phyloP scores from a whole-genome alignment of 2,329 filamentous ascomycete genomes.

The Alternaria angustiovoidea region DNA sequence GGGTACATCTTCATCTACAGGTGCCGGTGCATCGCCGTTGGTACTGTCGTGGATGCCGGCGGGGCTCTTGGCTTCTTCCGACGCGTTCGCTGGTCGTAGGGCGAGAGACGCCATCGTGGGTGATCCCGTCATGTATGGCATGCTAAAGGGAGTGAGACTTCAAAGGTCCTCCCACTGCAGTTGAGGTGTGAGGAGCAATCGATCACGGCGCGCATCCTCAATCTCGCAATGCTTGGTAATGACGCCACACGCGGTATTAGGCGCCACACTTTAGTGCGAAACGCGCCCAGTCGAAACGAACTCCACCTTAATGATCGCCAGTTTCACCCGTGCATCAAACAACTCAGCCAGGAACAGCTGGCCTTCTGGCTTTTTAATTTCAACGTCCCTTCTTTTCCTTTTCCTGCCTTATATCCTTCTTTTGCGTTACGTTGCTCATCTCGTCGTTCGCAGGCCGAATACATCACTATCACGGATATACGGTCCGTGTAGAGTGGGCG shows the following conservation, averaged over 20 bases:
- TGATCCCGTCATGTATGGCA: slow-evolving; percentile 38
- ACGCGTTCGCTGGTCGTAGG: slow-evolving; percentile 30
- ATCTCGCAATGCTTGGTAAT: slow-evolving; percentile 2
- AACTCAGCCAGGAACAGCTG: slow-evolving; percentile 40
- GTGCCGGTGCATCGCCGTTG: background rate
- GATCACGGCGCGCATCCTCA: background rate
- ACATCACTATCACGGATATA: slow-evolving; percentile 19
- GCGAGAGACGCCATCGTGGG: slow-evolving; percentile 36
- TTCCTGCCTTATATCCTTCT: slow-evolving; percentile 16
- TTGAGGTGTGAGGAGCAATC: background rate
- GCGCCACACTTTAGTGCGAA: slow-evolving; percentile 33
- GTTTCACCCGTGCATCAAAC: slow-evolving; percentile 48
- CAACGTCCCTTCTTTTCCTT: slow-evolving; percentile 14
- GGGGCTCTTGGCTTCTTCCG: slow-evolving; percentile 12
- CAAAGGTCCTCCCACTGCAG: background rate
- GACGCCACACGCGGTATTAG: slow-evolving; percentile 13
- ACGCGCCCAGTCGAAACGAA: slow-evolving; percentile 31
- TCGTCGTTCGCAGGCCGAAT: slow-evolving; percentile 34
- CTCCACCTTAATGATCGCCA: slow-evolving; percentile 34
- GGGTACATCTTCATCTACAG: slow-evolving; percentile 18
- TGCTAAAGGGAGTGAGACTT: slow-evolving; percentile 7
- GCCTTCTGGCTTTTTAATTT: slow-evolving; percentile 35
- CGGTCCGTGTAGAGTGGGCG: slow-evolving; percentile 29
- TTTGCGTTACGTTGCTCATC: slow-evolving; percentile 1
- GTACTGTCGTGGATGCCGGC: slow-evolving; percentile 9